These are phyloP conservation scores for Waltiozyma sp. DNA, from an alignment of 1,139 yeast genomes.

Conservation along the genomic window DNA sequence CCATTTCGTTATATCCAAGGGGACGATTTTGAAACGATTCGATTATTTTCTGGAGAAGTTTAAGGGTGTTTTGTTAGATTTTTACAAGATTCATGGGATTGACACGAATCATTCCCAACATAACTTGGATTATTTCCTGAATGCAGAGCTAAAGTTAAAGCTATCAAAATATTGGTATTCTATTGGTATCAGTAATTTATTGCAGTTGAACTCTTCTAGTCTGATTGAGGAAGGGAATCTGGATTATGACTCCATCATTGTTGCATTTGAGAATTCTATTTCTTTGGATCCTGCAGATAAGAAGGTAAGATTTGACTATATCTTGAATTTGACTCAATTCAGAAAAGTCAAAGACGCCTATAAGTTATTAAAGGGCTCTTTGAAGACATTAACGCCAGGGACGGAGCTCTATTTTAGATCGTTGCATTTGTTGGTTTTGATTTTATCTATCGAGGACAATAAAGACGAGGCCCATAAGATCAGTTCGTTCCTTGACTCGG, in stretches of 20 bases:
- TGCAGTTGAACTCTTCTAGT: neutral
- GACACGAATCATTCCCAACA: neutral
- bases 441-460: conserved; percentile 42
- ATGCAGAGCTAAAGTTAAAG: neutral
- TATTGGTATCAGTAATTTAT: neutral
- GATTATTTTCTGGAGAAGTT: conserved; percentile 8
- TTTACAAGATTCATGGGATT: conserved; percentile 7
- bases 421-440: conserved; percentile 41
- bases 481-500: conserved; percentile 29
- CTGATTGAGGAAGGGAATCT: neutral
- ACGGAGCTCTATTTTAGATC: conserved; percentile 33
- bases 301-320: conserved; percentile 21
- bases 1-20: neutral
- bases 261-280: conserved; percentile 10
- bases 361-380: conserved; percentile 23
- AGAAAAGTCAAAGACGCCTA: conserved; percentile 24
- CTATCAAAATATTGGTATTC: conserved; percentile 1
- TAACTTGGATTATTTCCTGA: conserved; percentile 1
- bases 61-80: conserved; percentile 6
- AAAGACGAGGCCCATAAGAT: conserved; percentile 33
- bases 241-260: neutral
- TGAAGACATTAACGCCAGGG: conserved; percentile 17
- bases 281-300: conserved; percentile 3
- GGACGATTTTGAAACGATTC: neutral
- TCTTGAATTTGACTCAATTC: conserved; percentile 23